Evolutionary conservation across 176 grass and related monocot genomes (phyloP), one percentile per base, ranked within the genome.

Genomic region (Oryza punctata): DNA sequence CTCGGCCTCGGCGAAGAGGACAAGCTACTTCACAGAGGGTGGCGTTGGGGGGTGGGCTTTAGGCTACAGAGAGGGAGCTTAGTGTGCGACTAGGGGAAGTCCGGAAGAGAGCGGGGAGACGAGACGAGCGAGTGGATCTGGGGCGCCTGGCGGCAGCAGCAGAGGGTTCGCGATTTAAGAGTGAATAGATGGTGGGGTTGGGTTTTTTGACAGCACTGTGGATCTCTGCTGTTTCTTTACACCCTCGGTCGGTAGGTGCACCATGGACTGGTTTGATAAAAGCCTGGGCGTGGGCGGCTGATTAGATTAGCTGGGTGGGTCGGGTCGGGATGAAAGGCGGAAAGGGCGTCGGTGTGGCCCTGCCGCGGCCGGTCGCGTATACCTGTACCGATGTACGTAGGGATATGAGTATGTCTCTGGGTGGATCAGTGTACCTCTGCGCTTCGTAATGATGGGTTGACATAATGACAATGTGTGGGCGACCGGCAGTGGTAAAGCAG

Each of bases 371-470:
- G 38, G 38, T 40, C 38, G 38, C 38, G 38, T 16, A 59, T 49
- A 64, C 63, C 18, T 60, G 32, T 28, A 25, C 59, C 69, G 70
- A 45, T n/a, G 86, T 50, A 77, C 85, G 79, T 23, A 30, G 30
- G 15, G 32, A 46, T 46, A 83, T 88, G 86, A 65, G 85, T 87
- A 40, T 88, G 86, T 88, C 85, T 69, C 60, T 27, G 27, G 45
- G 4, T 14, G 46, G 37, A 76, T 63, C 76, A 6, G 3, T 52
- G 65, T 70, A 70, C 69, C 63, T 45, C 9, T 24, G n/a, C 19
- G 21, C 3, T 7, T 19, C 12, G 18, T 46, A 40, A 77, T 87
- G 37, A 82, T 70, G 85, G 38, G 26, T 21, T 63, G 63, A 16
- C 43, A 49, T 16, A 3, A 52, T 52, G 13, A 52, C 49, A 52